Conservation (phyloP, 805 yeast genomes). For the Saturnispora saitoi region DNA sequence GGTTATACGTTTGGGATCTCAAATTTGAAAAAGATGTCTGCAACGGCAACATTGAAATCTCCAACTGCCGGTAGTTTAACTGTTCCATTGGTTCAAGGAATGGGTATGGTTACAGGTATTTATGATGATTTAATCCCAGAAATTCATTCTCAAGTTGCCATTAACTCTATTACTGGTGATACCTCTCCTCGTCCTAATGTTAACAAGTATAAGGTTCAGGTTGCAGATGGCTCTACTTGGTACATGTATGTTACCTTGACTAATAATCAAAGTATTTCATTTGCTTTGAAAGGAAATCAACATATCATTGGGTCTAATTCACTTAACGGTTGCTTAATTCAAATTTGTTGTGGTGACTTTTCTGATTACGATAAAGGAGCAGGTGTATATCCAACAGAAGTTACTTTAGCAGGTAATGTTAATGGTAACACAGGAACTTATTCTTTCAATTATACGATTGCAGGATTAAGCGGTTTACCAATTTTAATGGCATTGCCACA, state of each 20-base stretch:
- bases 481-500: conserved; percentile 47
- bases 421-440: conserved; percentile 27
- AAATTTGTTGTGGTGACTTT: conserved; percentile 37
- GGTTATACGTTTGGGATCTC: conserved; percentile 35
- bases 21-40: conserved; percentile 44
- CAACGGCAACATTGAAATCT: conserved; percentile 34
- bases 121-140: conserved; percentile 38
- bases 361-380: conserved; percentile 36
- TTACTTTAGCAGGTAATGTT: no score
- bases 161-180: conserved; percentile 31
- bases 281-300: conserved; percentile 28
- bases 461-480: conserved; percentile 37
- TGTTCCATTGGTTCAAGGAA: conserved; percentile 49
- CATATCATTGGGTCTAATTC: conserved; percentile 32
- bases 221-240: conserved; percentile 40
- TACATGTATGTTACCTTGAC: conserved; percentile 37
- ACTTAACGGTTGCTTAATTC: conserved; percentile 36
- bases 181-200: conserved; percentile 25
- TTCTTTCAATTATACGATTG: conserved; percentile 33
- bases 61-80: conserved; percentile 31
- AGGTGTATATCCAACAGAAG: no score
- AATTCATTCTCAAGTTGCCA: conserved; percentile 39
- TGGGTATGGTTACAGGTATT: conserved; percentile 48
- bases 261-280: conserved; percentile 17
- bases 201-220: conserved; percentile 32